phyloP scores from a whole-genome alignment of 2,329 filamentous ascomycete genomes.

The Endocalyx cinctus region DNA sequence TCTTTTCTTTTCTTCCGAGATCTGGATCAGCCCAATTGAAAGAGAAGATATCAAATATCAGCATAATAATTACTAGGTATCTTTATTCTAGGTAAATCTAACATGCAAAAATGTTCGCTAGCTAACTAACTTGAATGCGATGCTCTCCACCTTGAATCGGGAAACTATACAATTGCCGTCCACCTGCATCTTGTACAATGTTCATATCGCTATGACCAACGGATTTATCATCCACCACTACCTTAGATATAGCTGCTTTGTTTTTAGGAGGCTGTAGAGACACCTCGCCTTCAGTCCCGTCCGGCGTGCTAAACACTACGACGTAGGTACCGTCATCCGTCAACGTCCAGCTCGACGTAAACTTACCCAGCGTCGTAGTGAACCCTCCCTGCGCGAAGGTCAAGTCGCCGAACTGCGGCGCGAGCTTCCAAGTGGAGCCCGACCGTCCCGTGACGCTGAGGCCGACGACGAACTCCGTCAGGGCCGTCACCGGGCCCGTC shows the following conservation, averaged over 20 bases:
- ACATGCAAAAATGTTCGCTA: too few relatives aligned
- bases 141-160: slow-evolving; percentile 10
- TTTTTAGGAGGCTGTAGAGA: too few relatives aligned
- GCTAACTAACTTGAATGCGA: slow-evolving; percentile 11
- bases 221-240: slow-evolving; percentile 13
- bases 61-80: too few relatives aligned
- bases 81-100: too few relatives aligned
- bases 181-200: slow-evolving; percentile 4
- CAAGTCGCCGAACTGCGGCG: slow-evolving; percentile 36
- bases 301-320: not conserved
- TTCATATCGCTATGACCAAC: slow-evolving; percentile 1
- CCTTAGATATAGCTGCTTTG: too few relatives aligned
- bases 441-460: slow-evolving; percentile 31
- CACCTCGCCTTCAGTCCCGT: too few relatives aligned
- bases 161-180: slow-evolving; percentile 6
- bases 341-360: slow-evolving; percentile 26
- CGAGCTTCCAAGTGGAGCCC: slow-evolving; percentile 32
- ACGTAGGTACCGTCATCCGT: slow-evolving; percentile 5
- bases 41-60: too few relatives aligned
- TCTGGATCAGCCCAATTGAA: too few relatives aligned
- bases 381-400: slow-evolving; percentile 35
- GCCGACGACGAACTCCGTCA: slow-evolving; percentile 40
- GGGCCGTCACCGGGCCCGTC: slow-evolving; percentile 40
- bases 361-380: slow-evolving; percentile 33
- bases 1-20: too few relatives aligned